Percentiles rank a stretch among this genome's conserved stretches.
These are phyloP conservation scores for Pseudonitzschia multistriata DNA, from an alignment of 108 stramenopile species.

Conservation along the genomic window DNA sequence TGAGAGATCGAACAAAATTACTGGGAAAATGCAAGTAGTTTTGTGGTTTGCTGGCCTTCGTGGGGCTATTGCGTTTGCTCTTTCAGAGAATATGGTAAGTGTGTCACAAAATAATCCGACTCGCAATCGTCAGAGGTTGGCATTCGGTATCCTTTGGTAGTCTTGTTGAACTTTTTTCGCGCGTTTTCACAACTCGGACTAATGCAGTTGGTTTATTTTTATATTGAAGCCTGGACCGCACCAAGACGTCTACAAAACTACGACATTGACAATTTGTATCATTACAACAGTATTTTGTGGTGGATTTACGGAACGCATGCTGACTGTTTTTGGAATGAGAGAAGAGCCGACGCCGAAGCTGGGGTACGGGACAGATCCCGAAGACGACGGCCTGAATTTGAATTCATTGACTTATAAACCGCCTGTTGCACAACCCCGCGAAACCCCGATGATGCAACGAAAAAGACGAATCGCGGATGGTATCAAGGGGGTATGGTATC, in stretches of 20 bases:
- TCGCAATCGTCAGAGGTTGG: too few species aligned
- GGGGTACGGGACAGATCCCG: conserved; percentile 3
- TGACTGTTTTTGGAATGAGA: conserved; percentile 87
- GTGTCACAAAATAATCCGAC: not conserved
- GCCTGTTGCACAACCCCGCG: conserved; percentile 12
- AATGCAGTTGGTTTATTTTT: not conserved
- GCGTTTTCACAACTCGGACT: too few species aligned
- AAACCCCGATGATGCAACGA: conserved; percentile 9
- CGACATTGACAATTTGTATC: conserved; percentile 92
- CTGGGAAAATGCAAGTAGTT: conserved; percentile 81
- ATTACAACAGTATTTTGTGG: conserved; percentile 97
- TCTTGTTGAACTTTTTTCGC: too few species aligned
- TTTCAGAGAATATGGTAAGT: conserved; percentile 82
- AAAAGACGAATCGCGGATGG: conserved; percentile 33
- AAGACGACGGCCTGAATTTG: conserved; percentile 22
- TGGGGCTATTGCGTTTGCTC: conserved; percentile 95
- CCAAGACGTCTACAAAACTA: conserved; percentile 83
- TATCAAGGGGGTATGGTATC: conserved; percentile 53
- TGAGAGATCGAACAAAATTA: conserved; percentile 25
- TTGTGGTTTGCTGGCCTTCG: conserved; percentile 96
- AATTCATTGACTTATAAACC: conserved; percentile 32
- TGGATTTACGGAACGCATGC: conserved; percentile 87
- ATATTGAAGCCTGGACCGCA: conserved; percentile 62
- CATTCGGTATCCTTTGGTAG: too few species aligned
- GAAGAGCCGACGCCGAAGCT: conserved; percentile 23